phyloP scores from a whole-genome alignment of 257 asterid species.

The Solanum chilense region DNA sequence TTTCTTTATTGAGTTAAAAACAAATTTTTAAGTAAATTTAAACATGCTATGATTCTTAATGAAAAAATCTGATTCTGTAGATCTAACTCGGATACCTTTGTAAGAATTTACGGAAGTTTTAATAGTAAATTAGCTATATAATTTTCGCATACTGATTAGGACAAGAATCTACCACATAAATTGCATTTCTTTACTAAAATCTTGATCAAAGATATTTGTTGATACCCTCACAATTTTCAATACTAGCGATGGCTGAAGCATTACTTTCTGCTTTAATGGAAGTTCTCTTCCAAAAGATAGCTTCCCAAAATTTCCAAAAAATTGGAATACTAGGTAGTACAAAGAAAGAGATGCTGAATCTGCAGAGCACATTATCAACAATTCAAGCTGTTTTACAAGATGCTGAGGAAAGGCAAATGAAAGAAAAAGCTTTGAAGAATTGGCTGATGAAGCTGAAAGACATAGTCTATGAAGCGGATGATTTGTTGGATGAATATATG shows the following conservation, averaged over 20 bases:
- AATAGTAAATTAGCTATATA: too few relatives aligned
- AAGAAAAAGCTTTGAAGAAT: not conserved
- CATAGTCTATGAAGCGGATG: not conserved
- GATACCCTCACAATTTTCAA: not conserved
- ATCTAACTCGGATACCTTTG: too few relatives aligned
- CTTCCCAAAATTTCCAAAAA: not conserved
- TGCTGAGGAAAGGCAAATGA: not conserved
- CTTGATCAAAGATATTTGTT: not conserved
- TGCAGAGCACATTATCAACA: not conserved
- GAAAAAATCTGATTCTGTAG: too few relatives aligned
- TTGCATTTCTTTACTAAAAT: not conserved
- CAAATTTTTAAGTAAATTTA: too few relatives aligned
- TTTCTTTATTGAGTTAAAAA: too few relatives aligned
- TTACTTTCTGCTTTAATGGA: not conserved
- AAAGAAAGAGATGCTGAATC: not conserved
- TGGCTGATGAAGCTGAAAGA: conserved; percentile 3
- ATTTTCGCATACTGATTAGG: too few relatives aligned
- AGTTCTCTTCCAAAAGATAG: not conserved
- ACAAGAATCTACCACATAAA: too few relatives aligned
- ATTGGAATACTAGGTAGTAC: not conserved
- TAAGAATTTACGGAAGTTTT: too few relatives aligned
- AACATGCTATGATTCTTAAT: too few relatives aligned
- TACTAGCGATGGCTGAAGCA: not conserved
- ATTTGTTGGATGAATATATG: conserved; percentile 3
- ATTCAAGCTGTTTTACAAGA: not conserved